Base-by-base conservation (phyloP, 176 grass and related monocot genomes). In the Aegilops longissima region DNA sequence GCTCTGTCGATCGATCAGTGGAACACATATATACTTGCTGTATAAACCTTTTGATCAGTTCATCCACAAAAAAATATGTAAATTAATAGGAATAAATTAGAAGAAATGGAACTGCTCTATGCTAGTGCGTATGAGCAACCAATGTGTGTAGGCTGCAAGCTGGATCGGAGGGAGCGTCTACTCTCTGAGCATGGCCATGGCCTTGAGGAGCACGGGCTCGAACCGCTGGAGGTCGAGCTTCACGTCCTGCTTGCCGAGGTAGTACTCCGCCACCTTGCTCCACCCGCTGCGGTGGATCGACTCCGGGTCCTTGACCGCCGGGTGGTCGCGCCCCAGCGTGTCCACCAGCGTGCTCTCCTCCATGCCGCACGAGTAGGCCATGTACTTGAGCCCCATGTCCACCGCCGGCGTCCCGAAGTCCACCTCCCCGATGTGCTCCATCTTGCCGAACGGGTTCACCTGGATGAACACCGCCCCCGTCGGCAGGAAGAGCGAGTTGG, bases 281-380 rank as follows among this genome's bases (percentile, higher is more conserved):
- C 96, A 98, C 0, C 93, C 96, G 9, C 78, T 73, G 25, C 52
- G 89, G 76, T 98, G 96, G 4, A 98, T 33, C 1, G 90, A 64
- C 18, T 65, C 88, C 7, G 93, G 96, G 47, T 99, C 90, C 83
- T 47, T 92, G 6, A 96, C 54, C 5, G 82, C 97, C 5, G 78
- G 94, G 85, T 99, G 97, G 36, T 96, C 89, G 7, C 79, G 70
- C 0, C 91, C 91, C 6, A 92, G 92, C 77, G 90, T 90, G 8
- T 99, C 92, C 31, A 83, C 76, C 63, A 99, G 87, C 73, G 97
- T 90, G 89, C 90, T 99, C 87, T 99, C 97, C 73, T 99, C 94
- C 4, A 80, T 80, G 10, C 90, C 89, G 44, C 93, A 88, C 4
- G 83, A 84, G 80, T 99, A 99, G 0, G 90, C 87, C 12, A 94